phyloP scores from a whole-genome alignment of 257 asterid species.

The Solanum corneliomulleri region DNA sequence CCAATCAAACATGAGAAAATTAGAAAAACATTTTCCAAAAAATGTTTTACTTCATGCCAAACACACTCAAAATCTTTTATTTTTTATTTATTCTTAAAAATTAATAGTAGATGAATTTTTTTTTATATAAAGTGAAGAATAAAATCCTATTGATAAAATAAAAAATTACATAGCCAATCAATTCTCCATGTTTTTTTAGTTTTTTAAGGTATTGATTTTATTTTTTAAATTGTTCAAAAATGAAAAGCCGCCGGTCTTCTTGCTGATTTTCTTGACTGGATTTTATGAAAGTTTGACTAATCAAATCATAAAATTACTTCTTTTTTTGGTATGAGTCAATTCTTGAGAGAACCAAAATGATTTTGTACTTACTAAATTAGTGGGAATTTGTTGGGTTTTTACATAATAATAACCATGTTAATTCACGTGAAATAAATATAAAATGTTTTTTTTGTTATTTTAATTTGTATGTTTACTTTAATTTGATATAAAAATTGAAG shows the following conservation, averaged over 20 bases:
- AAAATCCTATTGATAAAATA: background rate
- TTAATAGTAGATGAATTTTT: background rate
- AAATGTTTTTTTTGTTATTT: background rate
- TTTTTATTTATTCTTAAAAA: too few species aligned
- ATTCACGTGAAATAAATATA: background rate
- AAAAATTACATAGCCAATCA: background rate
- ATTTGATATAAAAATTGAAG: background rate
- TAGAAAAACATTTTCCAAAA: too few species aligned
- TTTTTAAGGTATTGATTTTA: background rate
- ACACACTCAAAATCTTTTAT: too few species aligned
- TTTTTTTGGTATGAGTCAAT: background rate
- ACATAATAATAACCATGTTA: background rate
- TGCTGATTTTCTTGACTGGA: background rate
- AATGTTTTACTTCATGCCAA: too few species aligned
- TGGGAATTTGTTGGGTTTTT: background rate
- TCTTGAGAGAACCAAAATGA: background rate
- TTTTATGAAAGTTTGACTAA: background rate
- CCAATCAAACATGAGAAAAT: too few species aligned
- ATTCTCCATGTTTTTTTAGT: background rate
- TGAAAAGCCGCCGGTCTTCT: background rate
- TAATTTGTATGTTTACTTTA: background rate
- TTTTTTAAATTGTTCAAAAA: background rate
- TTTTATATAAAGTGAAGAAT: too few species aligned
- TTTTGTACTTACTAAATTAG: background rate
- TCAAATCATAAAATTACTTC: background rate